These are phyloP conservation scores for Kodamaea hsintzibuensis DNA, from an alignment of 805 yeast genomes.

Conservation along the genomic window DNA sequence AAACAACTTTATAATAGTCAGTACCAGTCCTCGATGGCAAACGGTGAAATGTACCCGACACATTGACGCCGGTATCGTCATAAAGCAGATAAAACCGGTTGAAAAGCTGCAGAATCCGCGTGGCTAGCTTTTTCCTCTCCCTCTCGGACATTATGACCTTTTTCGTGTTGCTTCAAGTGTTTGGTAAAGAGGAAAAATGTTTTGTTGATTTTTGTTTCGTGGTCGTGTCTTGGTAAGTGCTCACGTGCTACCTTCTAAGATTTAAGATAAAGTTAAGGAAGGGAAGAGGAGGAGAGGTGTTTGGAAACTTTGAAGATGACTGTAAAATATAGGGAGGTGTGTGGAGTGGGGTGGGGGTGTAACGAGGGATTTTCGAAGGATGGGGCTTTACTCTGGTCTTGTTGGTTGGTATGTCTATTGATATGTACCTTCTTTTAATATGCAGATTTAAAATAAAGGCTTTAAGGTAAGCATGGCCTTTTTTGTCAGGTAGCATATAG, in stretches of 20 bases:
- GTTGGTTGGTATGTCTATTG: no score
- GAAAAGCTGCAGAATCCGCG: slow-evolving; percentile 31
- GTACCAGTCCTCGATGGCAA: slow-evolving; percentile 72
- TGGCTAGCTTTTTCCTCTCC: slow-evolving; percentile 39
- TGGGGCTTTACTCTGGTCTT: no score
- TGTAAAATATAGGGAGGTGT: no score
- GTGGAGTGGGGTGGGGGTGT: no score
- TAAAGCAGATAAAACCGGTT: slow-evolving; percentile 41
- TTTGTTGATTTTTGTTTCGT: slow-evolving; percentile 2
- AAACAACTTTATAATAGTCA: slow-evolving; percentile 79
- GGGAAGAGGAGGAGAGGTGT: background rate
- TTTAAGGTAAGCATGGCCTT: no score
- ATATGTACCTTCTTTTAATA: no score
- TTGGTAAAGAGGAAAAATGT: slow-evolving; percentile 2
- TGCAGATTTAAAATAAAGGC: no score
- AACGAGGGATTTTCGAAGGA: no score
- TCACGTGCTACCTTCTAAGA: no score
- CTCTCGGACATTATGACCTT: slow-evolving; percentile 33
- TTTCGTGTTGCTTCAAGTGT: background rate
- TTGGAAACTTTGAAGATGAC: background rate
- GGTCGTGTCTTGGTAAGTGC: slow-evolving; percentile 1
- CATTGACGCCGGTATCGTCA: slow-evolving; percentile 46
- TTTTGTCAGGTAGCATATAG: no score
- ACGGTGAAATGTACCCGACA: slow-evolving; percentile 61
- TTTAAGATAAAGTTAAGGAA: background rate